Evolutionary conservation across 164 flowering plant genomes (phyloP).

Genomic region (Euptelea pleiosperma): DNA sequence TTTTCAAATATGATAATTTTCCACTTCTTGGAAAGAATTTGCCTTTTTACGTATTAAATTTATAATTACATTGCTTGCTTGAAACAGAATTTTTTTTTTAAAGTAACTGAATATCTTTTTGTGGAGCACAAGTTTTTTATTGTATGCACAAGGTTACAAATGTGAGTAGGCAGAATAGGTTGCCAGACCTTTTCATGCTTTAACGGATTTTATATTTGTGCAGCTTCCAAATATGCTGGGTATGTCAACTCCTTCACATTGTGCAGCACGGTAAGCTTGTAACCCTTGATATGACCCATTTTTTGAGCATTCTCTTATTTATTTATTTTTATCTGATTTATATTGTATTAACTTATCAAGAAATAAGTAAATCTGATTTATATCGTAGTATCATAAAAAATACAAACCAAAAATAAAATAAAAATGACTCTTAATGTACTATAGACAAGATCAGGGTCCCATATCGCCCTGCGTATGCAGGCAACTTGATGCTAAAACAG

Average conservation of each 20-base stretch:
- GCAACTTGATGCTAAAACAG: neutral
- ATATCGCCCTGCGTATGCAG: too few relatives aligned
- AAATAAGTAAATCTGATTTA: conserved; percentile 5
- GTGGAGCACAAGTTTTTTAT: too few relatives aligned
- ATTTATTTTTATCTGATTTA: neutral
- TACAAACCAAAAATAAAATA: neutral
- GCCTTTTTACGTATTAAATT: too few relatives aligned
- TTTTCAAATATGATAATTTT: too few relatives aligned
- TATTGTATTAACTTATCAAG: too few relatives aligned
- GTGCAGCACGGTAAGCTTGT: conserved; percentile 78
- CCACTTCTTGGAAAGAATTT: too few relatives aligned
- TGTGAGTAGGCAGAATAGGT: too few relatives aligned
- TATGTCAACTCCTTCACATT: conserved; percentile 79
- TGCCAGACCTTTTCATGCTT: neutral
- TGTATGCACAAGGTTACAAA: too few relatives aligned
- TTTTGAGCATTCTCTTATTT: neutral
- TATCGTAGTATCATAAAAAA: neutral
- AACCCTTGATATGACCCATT: neutral
- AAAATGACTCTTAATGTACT: neutral
- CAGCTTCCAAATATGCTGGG: conserved; percentile 98
- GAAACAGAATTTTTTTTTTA: too few relatives aligned
- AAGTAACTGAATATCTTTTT: too few relatives aligned
- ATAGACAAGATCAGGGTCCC: too few relatives aligned
- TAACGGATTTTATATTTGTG: conserved; percentile 20
- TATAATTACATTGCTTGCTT: too few relatives aligned